Base-by-base conservation (phyloP, 2,329 filamentous ascomycete genomes). In the Escovopsis sp. region DNA sequence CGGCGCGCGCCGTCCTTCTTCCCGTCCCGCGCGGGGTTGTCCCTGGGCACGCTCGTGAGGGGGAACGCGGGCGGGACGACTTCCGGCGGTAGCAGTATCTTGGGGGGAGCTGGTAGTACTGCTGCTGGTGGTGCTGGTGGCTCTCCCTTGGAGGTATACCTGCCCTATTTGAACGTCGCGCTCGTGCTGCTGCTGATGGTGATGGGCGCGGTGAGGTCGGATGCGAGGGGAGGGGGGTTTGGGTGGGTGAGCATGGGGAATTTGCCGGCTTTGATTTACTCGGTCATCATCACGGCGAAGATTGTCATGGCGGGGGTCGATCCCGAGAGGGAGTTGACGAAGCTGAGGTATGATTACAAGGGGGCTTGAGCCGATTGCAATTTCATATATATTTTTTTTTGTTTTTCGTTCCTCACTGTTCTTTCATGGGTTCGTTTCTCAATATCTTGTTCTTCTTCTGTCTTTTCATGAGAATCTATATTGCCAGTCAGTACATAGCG, bases 221-320 rank as follows among this genome's bases (percentile, higher is more conserved):
- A 45, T 50, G 56, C 42, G 40, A 51, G 44, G 45, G 43, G 51
- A 40, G 43, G 46, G 35, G 52, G 52, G 35, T 46, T 58, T 39
- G 49, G 53, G 12, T 60, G 58, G 48, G 49, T 56, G 47, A 60
- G 63, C 13, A 58, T 72, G 44, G 65, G 61, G 18, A 63, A 60
- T 36, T 43, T 77, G 34, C 72, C 75, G 0, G 61, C 57, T 1
- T 52, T 76, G 2, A 67, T 85, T 1, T 76, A 81, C 46, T 63
- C 44, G 1, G 61, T 80, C 15, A 65, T 76, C 5, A 46, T 84
- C 38, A 54, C 69, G 32, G 72, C 72, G 21, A 76, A 84, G 55
- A 56, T 70, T 35, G 63, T 79, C 48, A 76, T 86, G 68, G 66
- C 68, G 4, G 66, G 73, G 33, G 69, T 86, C 8, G 77, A 86